These are phyloP conservation scores for Chrysochromulina parva DNA, from an alignment of 78 protist species.

Conservation along the genomic window DNA sequence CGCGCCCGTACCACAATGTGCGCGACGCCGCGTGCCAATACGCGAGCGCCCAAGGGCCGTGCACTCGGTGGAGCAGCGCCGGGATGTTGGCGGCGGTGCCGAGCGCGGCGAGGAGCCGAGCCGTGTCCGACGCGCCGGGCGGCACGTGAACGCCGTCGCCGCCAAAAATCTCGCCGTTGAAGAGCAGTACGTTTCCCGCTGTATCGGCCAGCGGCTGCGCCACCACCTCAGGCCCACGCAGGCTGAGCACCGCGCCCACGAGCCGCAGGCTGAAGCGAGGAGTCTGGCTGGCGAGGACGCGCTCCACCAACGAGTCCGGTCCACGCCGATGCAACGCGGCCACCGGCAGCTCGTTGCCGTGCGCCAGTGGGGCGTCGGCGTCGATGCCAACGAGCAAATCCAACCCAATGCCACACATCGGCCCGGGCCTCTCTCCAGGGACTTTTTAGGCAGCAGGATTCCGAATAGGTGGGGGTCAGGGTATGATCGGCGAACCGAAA, in stretches of 20 bases:
- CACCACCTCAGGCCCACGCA: neutral
- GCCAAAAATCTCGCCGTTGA: constrained; percentile 36
- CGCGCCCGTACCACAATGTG: constrained; percentile 32
- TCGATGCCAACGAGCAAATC: too few species aligned
- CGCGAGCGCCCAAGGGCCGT: constrained; percentile 22
- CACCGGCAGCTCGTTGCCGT: too few species aligned
- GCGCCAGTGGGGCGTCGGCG: too few species aligned
- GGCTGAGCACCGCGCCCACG: constrained; percentile 1
- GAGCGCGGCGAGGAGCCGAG: neutral
- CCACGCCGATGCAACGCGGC: too few species aligned
- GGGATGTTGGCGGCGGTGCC: neutral
- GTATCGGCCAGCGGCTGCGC: neutral
- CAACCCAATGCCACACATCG: too few species aligned
- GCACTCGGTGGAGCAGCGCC: neutral
- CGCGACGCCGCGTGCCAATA: neutral
- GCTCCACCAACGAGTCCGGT: too few species aligned
- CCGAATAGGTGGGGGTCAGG: too few species aligned
- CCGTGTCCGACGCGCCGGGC: neutral
- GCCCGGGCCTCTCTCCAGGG: too few species aligned
- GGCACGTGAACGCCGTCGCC: neutral
- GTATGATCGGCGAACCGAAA: too few species aligned
- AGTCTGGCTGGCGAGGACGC: neutral
- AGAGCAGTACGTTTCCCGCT: neutral
- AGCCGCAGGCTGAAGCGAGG: neutral
- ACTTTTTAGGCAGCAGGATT: too few species aligned